Evolutionary conservation across 2,329 filamentous ascomycete species (phyloP), one percentile per base, ranked within the genome.

Genomic region (Ceratocystis diversiconidia): DNA sequence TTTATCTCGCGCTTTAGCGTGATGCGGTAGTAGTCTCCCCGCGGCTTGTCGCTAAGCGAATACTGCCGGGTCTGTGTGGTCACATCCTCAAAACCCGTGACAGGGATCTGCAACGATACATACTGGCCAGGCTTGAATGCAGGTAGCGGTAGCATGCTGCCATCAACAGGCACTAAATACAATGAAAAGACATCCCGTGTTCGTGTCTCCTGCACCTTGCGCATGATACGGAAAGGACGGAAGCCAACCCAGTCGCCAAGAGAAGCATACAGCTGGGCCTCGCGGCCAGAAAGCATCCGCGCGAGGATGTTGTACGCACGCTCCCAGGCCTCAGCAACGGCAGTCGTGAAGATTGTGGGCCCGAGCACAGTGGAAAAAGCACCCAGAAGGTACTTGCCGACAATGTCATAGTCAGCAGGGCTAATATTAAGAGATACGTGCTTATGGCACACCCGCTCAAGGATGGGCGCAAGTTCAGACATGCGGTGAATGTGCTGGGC

Each of bases 361-460:
- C 87, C 87, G 0, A 92, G 79, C 0, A 91, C 83, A 43, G 80
- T 73, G 12, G 80, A 82, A 75, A 92, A 87, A 1, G 88, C 85
- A 61, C 79, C 80, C 19, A 92, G 78, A 1, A 92, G 79, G 72
- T 85, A 80, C 69, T 82, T 79, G 52, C 86, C 88, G 1, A 92
- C 88, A 41, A 90, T 80, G 63, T 78, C 75, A 72, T 92, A 92
- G 64, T 90, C 85, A 25, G 85, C 85, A 0, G 88, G 79, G 69
- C 78, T 76, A 71, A 92, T 82, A 72, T 82, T 83, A n/a, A 92
- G 79, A 1, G 83, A 87, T 28, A 80, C 86, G 72, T 92, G 88
- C 76, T 90, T 91, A 71, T 90, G 83, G 66, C 85, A 86, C 69
- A 92, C 90, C 70, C 85, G 82, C 73, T 89, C 85, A 15, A 83